Base-by-base conservation (phyloP, 306 rosid genomes). In the Abrus precatorius region DNA sequence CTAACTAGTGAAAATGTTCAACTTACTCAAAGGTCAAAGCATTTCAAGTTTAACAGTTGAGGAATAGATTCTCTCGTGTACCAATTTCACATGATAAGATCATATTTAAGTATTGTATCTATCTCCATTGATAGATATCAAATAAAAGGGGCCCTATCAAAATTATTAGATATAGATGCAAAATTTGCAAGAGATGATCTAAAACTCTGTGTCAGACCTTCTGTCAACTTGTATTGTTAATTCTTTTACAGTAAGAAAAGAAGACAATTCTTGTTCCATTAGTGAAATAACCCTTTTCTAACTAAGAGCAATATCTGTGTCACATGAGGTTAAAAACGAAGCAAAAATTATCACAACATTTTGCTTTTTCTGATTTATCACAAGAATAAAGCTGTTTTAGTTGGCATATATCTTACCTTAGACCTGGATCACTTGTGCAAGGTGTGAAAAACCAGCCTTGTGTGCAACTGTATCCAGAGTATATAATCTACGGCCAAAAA, bases 371-470 rank as follows among this genome's bases (percentile, higher is more conserved):
- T 14, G 27, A 78, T 44, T 63, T 79, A 56, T 52, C 73, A 78
- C 14, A 68, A 49, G 68, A 29, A 45, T 50, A 74, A 57, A 81
- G 59, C 69, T 79, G 85, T 56, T 45, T 74, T 49, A 44, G 63
- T 60, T 53, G 65, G 47, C 59, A 75, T 69, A 75, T 69, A 81
- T 80, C 87, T 54, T 73, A 91, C 99, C 99, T 93, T 90, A 96
- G 92, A 86, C 91, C 76, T 55, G 99, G 99, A 86, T 87, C 83
- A 76, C 93, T 92, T 27, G 91, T 9, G 82, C 99, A 96, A 80
- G 99, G 92, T 45, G 98, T 96, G 91, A 96, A 87, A 90, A 96
- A 92, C 98, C 98, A 96, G 12, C 99, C 99, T 78, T 96, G 99
- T 57, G 93, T 87, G 81, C 99, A 96, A 81, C 97, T 86, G 85